Evolutionary conservation across 2,329 filamentous ascomycete species (phyloP).

Genomic region (Fusarium sp.): DNA sequence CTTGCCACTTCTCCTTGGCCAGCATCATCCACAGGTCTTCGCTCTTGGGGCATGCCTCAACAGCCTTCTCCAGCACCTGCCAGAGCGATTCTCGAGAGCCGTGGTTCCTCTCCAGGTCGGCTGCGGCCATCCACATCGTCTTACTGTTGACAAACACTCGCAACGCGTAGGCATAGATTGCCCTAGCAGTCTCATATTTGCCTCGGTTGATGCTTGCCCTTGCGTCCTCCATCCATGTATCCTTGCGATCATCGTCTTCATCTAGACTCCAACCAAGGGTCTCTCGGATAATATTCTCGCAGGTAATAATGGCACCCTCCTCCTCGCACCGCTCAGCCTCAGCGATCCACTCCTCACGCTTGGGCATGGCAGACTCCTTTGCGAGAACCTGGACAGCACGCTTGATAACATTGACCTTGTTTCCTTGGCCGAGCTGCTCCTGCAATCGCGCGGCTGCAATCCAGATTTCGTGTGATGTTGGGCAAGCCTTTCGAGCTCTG

Average conservation of each 20-base stretch:
- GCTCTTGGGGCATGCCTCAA: constrained; percentile 91
- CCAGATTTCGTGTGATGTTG: constrained; percentile 96
- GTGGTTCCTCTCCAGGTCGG: constrained; percentile 91
- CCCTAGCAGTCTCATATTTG: constrained; percentile 88
- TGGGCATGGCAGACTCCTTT: constrained; percentile 94
- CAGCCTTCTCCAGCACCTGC: constrained; percentile 89
- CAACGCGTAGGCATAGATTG: constrained; percentile 92
- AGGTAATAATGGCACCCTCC: constrained; percentile 88
- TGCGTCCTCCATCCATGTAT: constrained; percentile 96
- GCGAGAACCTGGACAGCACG: constrained; percentile 89
- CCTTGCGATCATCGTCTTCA: constrained; percentile 95
- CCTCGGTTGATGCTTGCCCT: constrained; percentile 83
- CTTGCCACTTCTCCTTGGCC: constrained; percentile 93
- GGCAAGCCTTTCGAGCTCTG: constrained; percentile 91
- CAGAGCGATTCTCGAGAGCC: constrained; percentile 86
- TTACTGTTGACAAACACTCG: constrained; percentile 90
- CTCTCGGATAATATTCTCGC: constrained; percentile 88
- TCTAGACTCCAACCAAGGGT: constrained; percentile 94
- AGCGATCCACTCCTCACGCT: constrained; percentile 95
- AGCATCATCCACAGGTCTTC: constrained; percentile 97
- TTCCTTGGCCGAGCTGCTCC: constrained; percentile 83
- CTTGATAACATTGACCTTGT: constrained; percentile 92
- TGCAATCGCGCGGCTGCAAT: constrained; percentile 92
- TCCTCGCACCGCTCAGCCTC: constrained; percentile 96
- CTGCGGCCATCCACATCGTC: constrained; percentile 89